Conservation (phyloP, 2,329 filamentous ascomycete species). For the Aspergillus glaucus region DNA sequence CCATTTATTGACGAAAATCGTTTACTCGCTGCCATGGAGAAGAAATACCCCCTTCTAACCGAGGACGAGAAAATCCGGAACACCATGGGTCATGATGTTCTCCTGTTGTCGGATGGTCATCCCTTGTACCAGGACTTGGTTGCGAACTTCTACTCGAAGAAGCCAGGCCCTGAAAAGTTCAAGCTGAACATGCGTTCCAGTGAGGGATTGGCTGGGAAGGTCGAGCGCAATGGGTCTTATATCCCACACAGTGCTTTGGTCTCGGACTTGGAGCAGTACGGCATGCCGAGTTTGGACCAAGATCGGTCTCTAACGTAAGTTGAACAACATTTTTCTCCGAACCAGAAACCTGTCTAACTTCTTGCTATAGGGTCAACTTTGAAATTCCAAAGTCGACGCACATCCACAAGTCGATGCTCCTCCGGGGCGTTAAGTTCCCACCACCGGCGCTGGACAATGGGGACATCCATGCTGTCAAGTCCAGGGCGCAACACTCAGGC, state of each 20-base stretch:
- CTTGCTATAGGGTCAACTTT: slow-evolving; percentile 65
- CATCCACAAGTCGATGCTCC: slow-evolving; percentile 86
- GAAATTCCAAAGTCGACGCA: slow-evolving; percentile 67
- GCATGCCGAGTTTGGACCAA: slow-evolving; percentile 71
- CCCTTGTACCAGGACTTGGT: slow-evolving; percentile 80
- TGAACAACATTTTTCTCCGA: slow-evolving; percentile 2
- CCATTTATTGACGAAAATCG: slow-evolving; percentile 94
- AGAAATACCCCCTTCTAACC: slow-evolving; percentile 72
- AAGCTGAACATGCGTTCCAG: slow-evolving; percentile 69
- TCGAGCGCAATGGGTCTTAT: slow-evolving; percentile 77
- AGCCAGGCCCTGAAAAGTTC: slow-evolving; percentile 60
- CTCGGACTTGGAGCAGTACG: slow-evolving; percentile 67
- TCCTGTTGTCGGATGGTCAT: slow-evolving; percentile 79
- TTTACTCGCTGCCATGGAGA: slow-evolving; percentile 72
- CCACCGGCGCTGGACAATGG: slow-evolving; percentile 64
- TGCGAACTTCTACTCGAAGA: slow-evolving; percentile 86
- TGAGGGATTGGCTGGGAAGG: slow-evolving; percentile 69
- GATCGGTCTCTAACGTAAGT: slow-evolving; percentile 79
- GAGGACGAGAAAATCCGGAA: slow-evolving; percentile 75
- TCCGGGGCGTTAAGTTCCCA: slow-evolving; percentile 73
- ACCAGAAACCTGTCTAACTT: slow-evolving; percentile 16
- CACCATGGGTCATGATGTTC: slow-evolving; percentile 67
- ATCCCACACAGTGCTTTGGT: slow-evolving; percentile 75
- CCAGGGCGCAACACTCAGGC: slow-evolving; percentile 59
- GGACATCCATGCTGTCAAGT: slow-evolving; percentile 68